Base-by-base conservation (phyloP, 495 filamentous ascomycete genomes). In the Daldinia vernicosa region DNA sequence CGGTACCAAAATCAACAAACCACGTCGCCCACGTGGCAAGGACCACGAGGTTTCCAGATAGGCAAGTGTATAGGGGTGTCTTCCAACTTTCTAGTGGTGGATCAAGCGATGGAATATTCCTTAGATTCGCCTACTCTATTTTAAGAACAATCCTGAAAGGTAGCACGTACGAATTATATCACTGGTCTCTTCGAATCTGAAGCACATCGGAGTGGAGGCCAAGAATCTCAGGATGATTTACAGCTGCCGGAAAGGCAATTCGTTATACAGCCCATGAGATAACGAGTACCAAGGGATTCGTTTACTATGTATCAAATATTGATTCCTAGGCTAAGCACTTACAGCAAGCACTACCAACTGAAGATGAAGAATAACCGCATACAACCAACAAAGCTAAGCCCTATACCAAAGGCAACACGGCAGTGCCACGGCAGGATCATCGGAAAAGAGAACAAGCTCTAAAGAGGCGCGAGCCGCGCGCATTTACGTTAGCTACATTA, bases 1-100 rank as follows among this genome's bases (percentile, higher is more conserved):
- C 22, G 58, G 35, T 65, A 64, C 65, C 70, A 56, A 59, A 66
- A 53, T 51, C 57, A 17, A 58, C 11, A 22, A 59, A 62, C 61
- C 52, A 66, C 66, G 62, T 45, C 58, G 54, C 60, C 70, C 70
- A 73, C 70, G 70, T 73, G 70, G 70, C 70, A 52, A 57, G 32
- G 24, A 27, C 58, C 43, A 54, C 32, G 22, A 60, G 4, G 32
- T 60, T 70, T 68, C 60, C 32, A 57, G 28, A 43, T 52, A 66
- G 52, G 45, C 32, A 72, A 55, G 54, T 71, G 47, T 62, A 47
- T 61, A 47, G 19, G 17, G 12, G 37, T 40, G 0, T 28, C 3
- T 32, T 28, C 45, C 28, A 32, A 35, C 53, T 45, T 60, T 39
- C 19, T 59, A 64, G 17, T 65, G 43, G 66, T 53, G 40, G 30